Percentiles rank a stretch among this genome's conserved stretches.
phyloP scores from a whole-genome alignment of 2,329 filamentous ascomycete species.

The Furcasterigmium sp. region DNA sequence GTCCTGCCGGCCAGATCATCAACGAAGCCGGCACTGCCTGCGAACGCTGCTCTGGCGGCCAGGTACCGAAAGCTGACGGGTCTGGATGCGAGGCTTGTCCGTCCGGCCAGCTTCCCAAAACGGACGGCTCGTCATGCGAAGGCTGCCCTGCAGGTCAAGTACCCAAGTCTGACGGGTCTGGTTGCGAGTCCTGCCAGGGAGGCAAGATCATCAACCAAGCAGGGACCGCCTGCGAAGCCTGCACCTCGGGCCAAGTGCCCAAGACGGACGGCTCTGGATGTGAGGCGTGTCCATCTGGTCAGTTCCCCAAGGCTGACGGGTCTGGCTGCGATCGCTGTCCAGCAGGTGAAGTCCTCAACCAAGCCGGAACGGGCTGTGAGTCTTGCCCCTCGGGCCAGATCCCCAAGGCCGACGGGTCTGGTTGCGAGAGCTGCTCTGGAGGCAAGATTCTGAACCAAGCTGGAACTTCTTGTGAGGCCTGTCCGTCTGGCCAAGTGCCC shows the following conservation, averaged over 20 bases:
- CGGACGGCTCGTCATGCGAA: background rate
- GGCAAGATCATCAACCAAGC: background rate
- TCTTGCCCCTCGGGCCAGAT: background rate
- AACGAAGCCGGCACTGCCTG: background rate
- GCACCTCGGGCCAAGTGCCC: background rate
- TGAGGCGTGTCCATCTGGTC: background rate
- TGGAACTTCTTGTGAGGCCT: background rate
- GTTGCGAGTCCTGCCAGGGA: background rate
- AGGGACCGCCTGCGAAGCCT: background rate
- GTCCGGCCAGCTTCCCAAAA: background rate
- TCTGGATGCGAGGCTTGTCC: background rate
- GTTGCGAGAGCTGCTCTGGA: background rate
- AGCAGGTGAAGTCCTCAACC: background rate
- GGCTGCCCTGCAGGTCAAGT: background rate
- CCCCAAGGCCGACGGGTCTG: background rate
- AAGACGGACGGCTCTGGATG: background rate
- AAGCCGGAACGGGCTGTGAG: background rate
- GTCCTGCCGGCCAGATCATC: background rate
- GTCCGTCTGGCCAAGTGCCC: background rate
- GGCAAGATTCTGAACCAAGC: background rate
- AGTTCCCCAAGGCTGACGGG: background rate
- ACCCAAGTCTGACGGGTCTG: background rate
- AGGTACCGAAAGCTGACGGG: background rate
- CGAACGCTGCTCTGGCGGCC: background rate
- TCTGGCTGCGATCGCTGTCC: background rate